Evolutionary conservation across 345 rosid species (phyloP), one percentile per base, ranked within the genome.

Genomic region (Eucalyptus regnans): DNA sequence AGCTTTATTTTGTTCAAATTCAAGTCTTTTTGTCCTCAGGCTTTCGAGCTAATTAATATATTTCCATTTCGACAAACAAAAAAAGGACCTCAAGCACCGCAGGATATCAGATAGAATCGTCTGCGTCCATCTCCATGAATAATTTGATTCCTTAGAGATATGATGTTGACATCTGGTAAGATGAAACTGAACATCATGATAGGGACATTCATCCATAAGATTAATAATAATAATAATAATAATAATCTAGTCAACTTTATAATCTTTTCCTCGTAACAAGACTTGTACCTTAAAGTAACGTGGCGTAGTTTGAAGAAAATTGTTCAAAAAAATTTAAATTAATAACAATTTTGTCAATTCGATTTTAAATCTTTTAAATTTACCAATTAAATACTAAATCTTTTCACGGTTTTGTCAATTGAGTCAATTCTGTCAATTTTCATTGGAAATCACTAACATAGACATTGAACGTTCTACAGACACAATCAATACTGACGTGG

Each of bases 381-480:
- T 56, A 23, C 1, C 12, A 56, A 56, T 56, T 23, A 1, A 56
- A 56, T 56, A 56, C 12, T 23, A 56, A 56, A 56, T 8, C 4
- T 56, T 9, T 56, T 56, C 1, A 56, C 23, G 0, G 23, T 22
- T 22, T 56, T 56, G 1, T 8, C 6, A 23, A 56, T 9, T 23
- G 29, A 56, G 3, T 4, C 62, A 0, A 56, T 56, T 23, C 2
- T 22, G 0, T 25, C 13, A 56, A 23, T 56, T 56, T 56, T 56
- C 13, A 56, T 56, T 25, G 12, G 3, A 56, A 56, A 56, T 56
- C 0, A 56, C 1, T 56, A 22, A 23, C 3, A 2, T 56, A 22
- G 0, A 56, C 2, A 25, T 3, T 2, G 20, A 51, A 51, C 0
- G 0, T 23, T 6, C 0, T 25, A 56, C 12, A 4, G 3, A 23